Base-by-base conservation (phyloP, 495 filamentous ascomycete species). In the Xylaria acuta region DNA sequence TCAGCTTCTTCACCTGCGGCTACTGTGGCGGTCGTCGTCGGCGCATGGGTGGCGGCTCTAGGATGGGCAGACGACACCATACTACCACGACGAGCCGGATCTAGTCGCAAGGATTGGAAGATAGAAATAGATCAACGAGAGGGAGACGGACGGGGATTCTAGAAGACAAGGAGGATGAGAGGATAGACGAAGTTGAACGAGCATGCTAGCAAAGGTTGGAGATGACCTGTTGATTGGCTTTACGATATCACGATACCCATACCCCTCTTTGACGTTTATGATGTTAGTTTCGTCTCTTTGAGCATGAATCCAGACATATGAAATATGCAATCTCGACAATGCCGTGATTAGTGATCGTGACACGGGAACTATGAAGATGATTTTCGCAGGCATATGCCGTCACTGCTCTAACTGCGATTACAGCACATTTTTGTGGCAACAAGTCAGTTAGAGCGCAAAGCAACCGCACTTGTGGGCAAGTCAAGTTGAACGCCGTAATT, bases 1-100 rank as follows among this genome's bases (percentile, higher is more conserved):
- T 98, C 84, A 89, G 88, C 71, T 97, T 91, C 86, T 82, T 98
- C 67, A 97, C 94, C 54, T 98, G 94, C 85, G 89, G 93, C 62
- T 78, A 75, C 70, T 84, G 81, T 74, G 80, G 83, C 49, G 74
- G 81, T 22, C 73, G 78, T 38, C 77, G 78, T 14, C 72, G 64
- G 4, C 40, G 43, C 47, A 62, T 20, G 64, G 71, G 32, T 30
- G 49, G 62, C 49, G 43, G 62, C 54, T 41, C 59, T n/a, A 60
- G 77, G 47, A 60, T 11, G 6, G 59, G 79, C 8, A 71, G 78
- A 14, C 79, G 81, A 27, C 73, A 65, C 56, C 65, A 74, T 49
- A 0, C 78, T 64, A 56, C 75, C 8, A 74, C 67, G n/a, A 73
- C 76, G 69, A 80, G 78, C 43, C 72, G 74, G 27, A 76, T 77